Base-by-base conservation (phyloP, 2,329 filamentous ascomycete species). In the Cordyceps tenuipes region DNA sequence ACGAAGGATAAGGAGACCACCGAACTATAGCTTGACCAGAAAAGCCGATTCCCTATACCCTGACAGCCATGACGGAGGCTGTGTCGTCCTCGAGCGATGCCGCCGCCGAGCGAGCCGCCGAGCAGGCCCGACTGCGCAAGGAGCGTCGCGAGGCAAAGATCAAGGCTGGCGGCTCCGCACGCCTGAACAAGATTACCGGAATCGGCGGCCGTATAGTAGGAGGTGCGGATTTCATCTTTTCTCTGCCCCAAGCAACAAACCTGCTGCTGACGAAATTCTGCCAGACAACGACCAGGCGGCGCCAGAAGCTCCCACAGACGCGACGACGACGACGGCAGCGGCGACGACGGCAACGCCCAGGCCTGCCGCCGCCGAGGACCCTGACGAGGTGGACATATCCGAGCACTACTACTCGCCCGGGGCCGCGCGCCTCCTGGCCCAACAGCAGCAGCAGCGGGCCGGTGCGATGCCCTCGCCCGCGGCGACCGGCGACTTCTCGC, bases 91-190 rank as follows among this genome's bases (percentile, higher is more conserved):
- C 73, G 26, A 66, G 62, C 70, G 79, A 82, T 62, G 77, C 77
- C 1, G 79, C 78, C 2, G 76, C 80, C 15, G 75, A 77, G 62
- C 75, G 81, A 62, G 82, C 83, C 3, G 75, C 79, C 29, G 83
- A 87, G 64, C 86, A 90, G 73, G 86, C 87, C 43, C 85, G 89
- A 51, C 78, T 90, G 61, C 87, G 90, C 66, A 90, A 91, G 72
- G 89, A 92, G 72, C 84, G 88, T 44, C 82, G 89, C 53, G 87
- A 91, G 71, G 89, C 88, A 61, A 93, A 92, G 78, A 85, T 92
- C 73, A 83, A 82, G 67, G 84, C 86, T 54, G 85, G 87, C 62
- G 89, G 87, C 61, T 82, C 84, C 19, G 81, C 85, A 44, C 78
- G 90, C 62, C 75, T 94, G 63, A 86, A 89, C 67, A 88, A 82